These are phyloP conservation scores for Mortierella sp. DNA, from an alignment of 371 early-diverging fungal genomes.

Conservation along the genomic window DNA sequence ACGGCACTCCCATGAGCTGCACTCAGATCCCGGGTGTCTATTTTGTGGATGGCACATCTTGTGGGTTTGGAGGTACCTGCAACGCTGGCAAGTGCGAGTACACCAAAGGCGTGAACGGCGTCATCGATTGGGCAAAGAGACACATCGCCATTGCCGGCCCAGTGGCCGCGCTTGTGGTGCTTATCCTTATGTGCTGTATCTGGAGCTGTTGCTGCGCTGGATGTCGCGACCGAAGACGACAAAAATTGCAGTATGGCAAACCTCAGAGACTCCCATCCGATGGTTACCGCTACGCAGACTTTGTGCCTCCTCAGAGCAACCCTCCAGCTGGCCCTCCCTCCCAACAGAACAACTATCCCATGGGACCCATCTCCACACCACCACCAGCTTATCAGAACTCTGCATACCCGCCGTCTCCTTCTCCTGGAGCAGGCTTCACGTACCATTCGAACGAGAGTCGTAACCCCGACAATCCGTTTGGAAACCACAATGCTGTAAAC, in stretches of 20 bases:
- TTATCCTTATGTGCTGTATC: conserved; percentile 62
- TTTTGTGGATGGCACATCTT: conserved; percentile 91
- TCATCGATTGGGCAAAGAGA: conserved; percentile 59
- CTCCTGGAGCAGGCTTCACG: neutral
- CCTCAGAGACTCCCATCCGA: conserved; percentile 11
- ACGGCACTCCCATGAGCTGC: conserved; percentile 61
- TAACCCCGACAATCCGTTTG: conserved; percentile 20
- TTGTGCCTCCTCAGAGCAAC: conserved; percentile 1
- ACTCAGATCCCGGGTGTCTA: conserved; percentile 74
- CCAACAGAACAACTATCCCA: conserved; percentile 16
- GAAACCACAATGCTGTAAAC: conserved; percentile 20
- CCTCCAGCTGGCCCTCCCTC: conserved; percentile 6
- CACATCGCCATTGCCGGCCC: conserved; percentile 64
- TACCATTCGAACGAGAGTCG: conserved; percentile 15
- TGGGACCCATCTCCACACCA: conserved; percentile 21
- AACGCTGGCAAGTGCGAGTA: conserved; percentile 57
- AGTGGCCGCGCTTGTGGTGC: conserved; percentile 58
- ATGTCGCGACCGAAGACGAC: conserved; percentile 18
- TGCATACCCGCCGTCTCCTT: neutral
- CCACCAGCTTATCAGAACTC: conserved; percentile 23
- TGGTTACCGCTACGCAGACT: conserved; percentile 8
- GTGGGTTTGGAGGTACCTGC: conserved; percentile 80
- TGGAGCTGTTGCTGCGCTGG: conserved; percentile 59
- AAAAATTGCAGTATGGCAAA: conserved; percentile 6
- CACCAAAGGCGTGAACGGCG: conserved; percentile 56